Evolutionary conservation across 2,329 filamentous ascomycete genomes (phyloP), one percentile per base, ranked within the genome.

Genomic region (Lachnum nothofagi): DNA sequence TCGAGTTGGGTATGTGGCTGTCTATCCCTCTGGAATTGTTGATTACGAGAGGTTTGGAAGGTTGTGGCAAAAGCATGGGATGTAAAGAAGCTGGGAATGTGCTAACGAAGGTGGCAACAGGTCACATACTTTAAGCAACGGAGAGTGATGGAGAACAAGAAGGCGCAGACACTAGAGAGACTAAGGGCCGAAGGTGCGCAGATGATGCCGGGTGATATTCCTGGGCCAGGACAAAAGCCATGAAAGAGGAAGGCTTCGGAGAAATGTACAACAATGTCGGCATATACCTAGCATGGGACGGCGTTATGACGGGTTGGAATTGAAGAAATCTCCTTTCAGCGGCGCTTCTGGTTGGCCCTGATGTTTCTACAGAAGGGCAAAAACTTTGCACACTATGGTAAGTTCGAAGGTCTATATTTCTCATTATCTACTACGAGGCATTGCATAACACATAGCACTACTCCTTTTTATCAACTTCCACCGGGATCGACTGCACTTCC

Each of bases 41-140:
- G 20, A 19, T 39, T 14, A 14, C 22, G 38, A 33, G 10, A 37
- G 7, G 5, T 17, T 38, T 20, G 17, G 4, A 31, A 33, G 12
- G n/a, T n/a, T 6, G 40, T 29, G 49, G 12, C 16, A 14, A 38
- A 10, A 29, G 24, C 8, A 31, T 39, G 3, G 16, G 39, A 31
- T 42, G 27, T 20, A 12, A 12, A 23, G 25, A 44, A 46, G 25
- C 19, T n/a, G 22, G 19, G 40, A 37, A 33, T 16, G 9, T 49
- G 52, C 55, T 59, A 53, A 58, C 46, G 35, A 14, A 47, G 40
- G 17, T 40, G 20, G 38, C n/a, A 20, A 46, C 60, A 93, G 88
- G 87, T 96, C 53, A 89, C 90, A 70, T 97, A 98, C 70, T 98
- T 98, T 72, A 96, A 97, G 75, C 91, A 96, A 70, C 86, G 90